These are phyloP conservation scores for Pichia cabralensis DNA, from an alignment of 805 yeast species.

Conservation along the genomic window DNA sequence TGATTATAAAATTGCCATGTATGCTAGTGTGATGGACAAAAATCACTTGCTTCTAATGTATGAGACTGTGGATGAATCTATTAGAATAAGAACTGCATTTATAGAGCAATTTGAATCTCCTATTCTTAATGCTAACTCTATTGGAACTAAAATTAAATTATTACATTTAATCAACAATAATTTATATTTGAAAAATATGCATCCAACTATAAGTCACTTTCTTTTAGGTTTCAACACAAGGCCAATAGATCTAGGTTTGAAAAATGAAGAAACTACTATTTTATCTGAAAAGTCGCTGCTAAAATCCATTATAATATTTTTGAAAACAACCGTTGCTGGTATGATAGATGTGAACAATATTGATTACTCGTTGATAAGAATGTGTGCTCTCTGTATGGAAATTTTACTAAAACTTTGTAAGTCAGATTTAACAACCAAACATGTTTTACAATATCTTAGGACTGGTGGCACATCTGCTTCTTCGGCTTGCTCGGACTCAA, in stretches of 20 bases:
- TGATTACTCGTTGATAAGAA: conserved; percentile 43
- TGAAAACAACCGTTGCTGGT: conserved; percentile 38
- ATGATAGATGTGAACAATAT: conserved; percentile 30
- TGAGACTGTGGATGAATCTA: conserved; percentile 70
- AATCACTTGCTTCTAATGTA: conserved; percentile 61
- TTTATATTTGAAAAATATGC: conserved; percentile 26
- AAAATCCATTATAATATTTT: conserved; percentile 38
- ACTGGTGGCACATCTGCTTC: conserved; percentile 13
- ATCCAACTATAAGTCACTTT: conserved; percentile 57
- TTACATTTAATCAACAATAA: conserved; percentile 47
- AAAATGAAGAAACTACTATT: conserved; percentile 37
- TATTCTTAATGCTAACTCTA: conserved; percentile 28
- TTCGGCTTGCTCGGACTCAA: conserved; percentile 15
- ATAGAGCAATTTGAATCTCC: conserved; percentile 52
- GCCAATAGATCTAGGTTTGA: conserved; percentile 37
- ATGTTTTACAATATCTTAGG: conserved; percentile 45
- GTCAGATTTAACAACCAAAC: conserved; percentile 41
- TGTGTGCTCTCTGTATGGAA: conserved; percentile 51
- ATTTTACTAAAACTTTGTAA: conserved; percentile 53
- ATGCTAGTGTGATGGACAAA: conserved; percentile 24
- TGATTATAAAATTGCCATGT: conserved; percentile 8
- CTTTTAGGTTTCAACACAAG: conserved; percentile 60
- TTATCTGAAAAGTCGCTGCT: conserved; percentile 47
- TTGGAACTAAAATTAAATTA: conserved; percentile 45
- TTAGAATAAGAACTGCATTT: conserved; percentile 61